phyloP scores from a whole-genome alignment of 495 filamentous ascomycete genomes.

The Ascobolus immersus region DNA sequence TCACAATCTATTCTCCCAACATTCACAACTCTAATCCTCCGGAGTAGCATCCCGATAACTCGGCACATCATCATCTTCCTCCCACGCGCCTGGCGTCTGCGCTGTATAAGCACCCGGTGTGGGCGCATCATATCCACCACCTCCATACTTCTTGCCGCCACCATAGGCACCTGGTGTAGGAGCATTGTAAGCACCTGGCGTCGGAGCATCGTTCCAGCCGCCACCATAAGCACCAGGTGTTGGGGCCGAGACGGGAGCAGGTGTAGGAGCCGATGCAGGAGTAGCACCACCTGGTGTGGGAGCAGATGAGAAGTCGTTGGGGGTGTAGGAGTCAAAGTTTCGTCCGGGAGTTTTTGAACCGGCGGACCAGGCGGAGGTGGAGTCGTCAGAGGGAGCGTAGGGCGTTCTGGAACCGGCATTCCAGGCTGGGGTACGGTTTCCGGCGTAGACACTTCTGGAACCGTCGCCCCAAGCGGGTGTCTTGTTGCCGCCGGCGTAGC shows the following conservation, averaged over 20 bases:
- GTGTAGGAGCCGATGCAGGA: conserved; percentile 68
- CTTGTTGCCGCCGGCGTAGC: conserved; percentile 33
- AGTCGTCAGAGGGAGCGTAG: conserved; percentile 37
- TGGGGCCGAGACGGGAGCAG: conserved; percentile 40
- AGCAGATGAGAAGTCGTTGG: conserved; percentile 23
- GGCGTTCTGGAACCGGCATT: conserved; percentile 44
- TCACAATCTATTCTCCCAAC: too few relatives aligned
- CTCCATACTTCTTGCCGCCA: conserved; percentile 9
- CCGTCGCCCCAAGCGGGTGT: conserved; percentile 73
- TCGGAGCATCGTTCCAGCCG: conserved; percentile 19
- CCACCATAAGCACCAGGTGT: conserved; percentile 24
- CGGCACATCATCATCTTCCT: conserved; percentile 28
- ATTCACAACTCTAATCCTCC: too few relatives aligned
- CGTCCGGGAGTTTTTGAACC: conserved; percentile 42
- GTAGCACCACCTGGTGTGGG: conserved; percentile 44
- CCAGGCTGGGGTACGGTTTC: conserved; percentile 36
- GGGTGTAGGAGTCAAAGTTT: conserved; percentile 19
- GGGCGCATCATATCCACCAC: conserved; percentile 35
- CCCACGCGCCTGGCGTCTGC: conserved; percentile 49
- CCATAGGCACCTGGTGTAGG: conserved; percentile 18
- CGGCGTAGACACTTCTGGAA: conserved; percentile 46
- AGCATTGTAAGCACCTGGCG: conserved; percentile 16
- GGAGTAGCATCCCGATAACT: conserved; percentile 11
- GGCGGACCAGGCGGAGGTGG: conserved; percentile 46
- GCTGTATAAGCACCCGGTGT: conserved; percentile 53